A percentile compares a stretch with the other conserved stretches of the same genome.
Conservation (phyloP, 108 stramenopile genomes). For the Cylindrotheca fusiformis region DNA sequence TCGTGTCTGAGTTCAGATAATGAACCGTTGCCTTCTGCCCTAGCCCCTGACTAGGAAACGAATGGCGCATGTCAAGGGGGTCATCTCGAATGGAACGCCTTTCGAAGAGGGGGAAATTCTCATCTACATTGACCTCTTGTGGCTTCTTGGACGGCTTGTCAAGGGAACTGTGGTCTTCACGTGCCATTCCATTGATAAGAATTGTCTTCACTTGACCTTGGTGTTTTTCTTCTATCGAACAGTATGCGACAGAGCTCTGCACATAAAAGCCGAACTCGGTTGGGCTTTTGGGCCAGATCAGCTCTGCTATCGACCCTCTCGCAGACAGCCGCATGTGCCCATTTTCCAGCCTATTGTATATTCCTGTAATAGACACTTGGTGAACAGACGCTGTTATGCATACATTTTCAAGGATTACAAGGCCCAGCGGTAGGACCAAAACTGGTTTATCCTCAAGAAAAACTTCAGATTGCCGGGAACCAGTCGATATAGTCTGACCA, state of each 20-base stretch:
- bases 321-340: constrained; percentile 55
- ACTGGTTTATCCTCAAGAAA: constrained; percentile 34
- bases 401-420: constrained; percentile 63
- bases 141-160: constrained; percentile 20
- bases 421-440: constrained; percentile 55
- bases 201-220: constrained; percentile 18
- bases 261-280: constrained; percentile 52
- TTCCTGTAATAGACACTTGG: constrained; percentile 41
- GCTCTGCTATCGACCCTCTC: constrained; percentile 63
- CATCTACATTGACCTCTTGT: constrained; percentile 39
- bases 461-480: constrained; percentile 5
- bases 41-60: constrained; percentile 58
- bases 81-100: constrained; percentile 56
- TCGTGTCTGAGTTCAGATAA: constrained; percentile 14
- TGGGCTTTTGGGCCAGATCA: constrained; percentile 68
- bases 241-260: constrained; percentile 59
- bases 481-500: constrained; percentile 18
- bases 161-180: constrained; percentile 14
- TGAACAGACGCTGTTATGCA: constrained; percentile 60
- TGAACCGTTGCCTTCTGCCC: constrained; percentile 68
- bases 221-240: constrained; percentile 34
- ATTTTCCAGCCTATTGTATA: constrained; percentile 23
- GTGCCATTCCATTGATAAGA: constrained; percentile 38
- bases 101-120: constrained; percentile 70
- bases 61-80: constrained; percentile 40